phyloP scores from a whole-genome alignment of 2,329 filamentous ascomycete genomes.

The Fusarium metavorans region DNA sequence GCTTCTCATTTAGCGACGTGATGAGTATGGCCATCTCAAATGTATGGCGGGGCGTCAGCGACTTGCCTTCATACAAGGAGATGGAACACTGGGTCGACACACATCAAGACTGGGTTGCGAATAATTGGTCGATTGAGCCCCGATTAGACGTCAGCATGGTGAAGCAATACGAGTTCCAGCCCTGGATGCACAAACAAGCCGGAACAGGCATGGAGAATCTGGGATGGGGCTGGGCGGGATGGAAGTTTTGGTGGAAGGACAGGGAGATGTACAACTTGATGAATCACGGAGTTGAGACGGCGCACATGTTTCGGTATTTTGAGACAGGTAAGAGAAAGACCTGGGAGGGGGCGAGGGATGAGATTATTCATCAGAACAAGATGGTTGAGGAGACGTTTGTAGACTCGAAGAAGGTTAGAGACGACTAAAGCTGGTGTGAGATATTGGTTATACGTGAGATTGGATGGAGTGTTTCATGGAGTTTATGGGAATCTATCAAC shows the following conservation, averaged over 20 bases:
- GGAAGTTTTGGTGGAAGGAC: slow-evolving; percentile 56
- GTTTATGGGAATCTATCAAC: not conserved
- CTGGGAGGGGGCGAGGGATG: slow-evolving; percentile 53
- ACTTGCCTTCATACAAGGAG: not conserved
- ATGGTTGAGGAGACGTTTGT: slow-evolving; percentile 13
- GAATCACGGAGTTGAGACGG: slow-evolving; percentile 55
- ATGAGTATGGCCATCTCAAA: slow-evolving; percentile 33
- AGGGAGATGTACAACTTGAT: slow-evolving; percentile 52
- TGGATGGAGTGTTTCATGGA: not conserved
- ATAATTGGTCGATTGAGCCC: slow-evolving; percentile 15
- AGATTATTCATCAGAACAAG: slow-evolving; percentile 24
- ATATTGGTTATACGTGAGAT: not conserved
- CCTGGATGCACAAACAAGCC: slow-evolving; percentile 52
- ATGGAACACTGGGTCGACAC: slow-evolving; percentile 31
- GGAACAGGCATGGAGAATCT: slow-evolving; percentile 58
- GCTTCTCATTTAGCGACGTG: slow-evolving; percentile 30
- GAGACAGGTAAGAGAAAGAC: slow-evolving; percentile 54
- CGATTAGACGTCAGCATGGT: slow-evolving; percentile 35
- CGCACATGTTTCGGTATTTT: slow-evolving; percentile 56
- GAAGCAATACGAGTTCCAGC: slow-evolving; percentile 49
- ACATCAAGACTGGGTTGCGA: slow-evolving; percentile 20
- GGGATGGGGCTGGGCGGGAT: slow-evolving; percentile 55
- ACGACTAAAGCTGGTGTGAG: not conserved
- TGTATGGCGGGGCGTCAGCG: slow-evolving; percentile 23
- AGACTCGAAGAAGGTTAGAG: slow-evolving; percentile 2